Evolutionary conservation across 1,284 basidiomycete species (phyloP).

Genomic region (Mrakiaceae sp.): DNA sequence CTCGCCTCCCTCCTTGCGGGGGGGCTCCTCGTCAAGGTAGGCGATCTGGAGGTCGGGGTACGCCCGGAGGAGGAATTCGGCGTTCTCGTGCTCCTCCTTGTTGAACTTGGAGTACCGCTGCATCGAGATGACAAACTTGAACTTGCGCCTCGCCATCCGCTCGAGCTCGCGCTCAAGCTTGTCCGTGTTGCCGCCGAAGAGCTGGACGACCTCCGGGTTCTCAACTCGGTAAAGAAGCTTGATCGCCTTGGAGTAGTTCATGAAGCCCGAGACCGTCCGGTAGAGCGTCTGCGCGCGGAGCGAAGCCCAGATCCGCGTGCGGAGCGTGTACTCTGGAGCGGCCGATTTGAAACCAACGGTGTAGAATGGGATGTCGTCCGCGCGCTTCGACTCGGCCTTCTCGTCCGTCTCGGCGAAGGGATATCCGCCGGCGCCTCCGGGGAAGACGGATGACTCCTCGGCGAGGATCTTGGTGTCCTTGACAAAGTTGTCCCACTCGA

Average conservation of each 20-base stretch:
- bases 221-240: constrained; percentile 99
- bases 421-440: constrained; percentile 42
- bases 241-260: constrained; percentile 99
- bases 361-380: constrained; percentile 94
- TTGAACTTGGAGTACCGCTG: constrained; percentile 99
- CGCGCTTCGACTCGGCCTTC: constrained; percentile 64
- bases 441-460: constrained; percentile 83
- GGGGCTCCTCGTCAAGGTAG: constrained; percentile 91
- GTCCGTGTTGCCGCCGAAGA: constrained; percentile 95
- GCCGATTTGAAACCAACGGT: constrained; percentile 99
- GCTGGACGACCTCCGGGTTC: constrained; percentile 96
- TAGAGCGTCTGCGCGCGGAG: constrained; percentile 96
- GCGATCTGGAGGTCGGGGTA: constrained; percentile 98
- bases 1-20: constrained; percentile 89
- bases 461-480: constrained; percentile 99
- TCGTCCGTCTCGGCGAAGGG: constrained; percentile 47
- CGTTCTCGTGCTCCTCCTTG: constrained; percentile 98
- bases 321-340: constrained; percentile 93
- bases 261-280: constrained; percentile 97
- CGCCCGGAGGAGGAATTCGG: constrained; percentile 94
- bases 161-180: constrained; percentile 93
- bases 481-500: constrained; percentile 99
- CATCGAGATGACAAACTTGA: constrained; percentile 99
- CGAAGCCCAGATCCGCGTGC: constrained; percentile 98
- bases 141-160: constrained; percentile 93